Percentiles rank a stretch among this genome's conserved stretches.
phyloP scores from a whole-genome alignment of 2,329 filamentous ascomycete genomes.

The Talaromyces pinophilus region DNA sequence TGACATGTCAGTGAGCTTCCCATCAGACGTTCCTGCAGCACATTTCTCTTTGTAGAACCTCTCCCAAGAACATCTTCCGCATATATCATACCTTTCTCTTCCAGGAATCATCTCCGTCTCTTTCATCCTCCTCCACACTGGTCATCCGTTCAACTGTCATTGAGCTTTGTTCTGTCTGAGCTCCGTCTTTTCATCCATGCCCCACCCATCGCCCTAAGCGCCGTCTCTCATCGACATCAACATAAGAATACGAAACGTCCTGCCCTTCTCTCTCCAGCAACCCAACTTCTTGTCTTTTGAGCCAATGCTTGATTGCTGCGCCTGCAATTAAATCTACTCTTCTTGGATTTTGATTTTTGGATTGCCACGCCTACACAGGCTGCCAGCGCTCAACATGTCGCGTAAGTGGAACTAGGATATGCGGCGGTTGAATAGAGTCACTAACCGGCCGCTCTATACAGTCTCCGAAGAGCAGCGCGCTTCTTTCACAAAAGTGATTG shows the following conservation, averaged over 20 bases:
- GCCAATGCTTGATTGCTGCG: not conserved
- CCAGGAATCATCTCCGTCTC: not conserved
- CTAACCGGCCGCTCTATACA: slow-evolving; percentile 30
- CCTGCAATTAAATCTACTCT: not conserved
- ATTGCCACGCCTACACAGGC: not conserved
- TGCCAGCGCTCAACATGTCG: slow-evolving; percentile 37
- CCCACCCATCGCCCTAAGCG: slow-evolving; percentile 42
- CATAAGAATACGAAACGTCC: slow-evolving; percentile 1
- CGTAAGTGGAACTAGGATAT: slow-evolving; percentile 32
- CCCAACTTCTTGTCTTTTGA: not conserved
- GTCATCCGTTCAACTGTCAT: not conserved
- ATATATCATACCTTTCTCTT: not conserved
- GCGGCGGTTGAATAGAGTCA: not conserved
- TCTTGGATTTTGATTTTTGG: not conserved
- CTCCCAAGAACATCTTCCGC: not conserved
- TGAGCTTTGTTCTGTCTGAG: slow-evolving; percentile 10
- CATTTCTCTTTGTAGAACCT: not conserved
- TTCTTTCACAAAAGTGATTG: slow-evolving; percentile 61
- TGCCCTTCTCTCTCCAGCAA: not conserved
- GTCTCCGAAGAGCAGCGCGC: slow-evolving; percentile 53
- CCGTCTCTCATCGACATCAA: slow-evolving; percentile 27
- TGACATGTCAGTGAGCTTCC: slow-evolving; percentile 12
- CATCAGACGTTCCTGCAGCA: slow-evolving; percentile 14
- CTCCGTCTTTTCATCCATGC: slow-evolving; percentile 29
- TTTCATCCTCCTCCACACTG: not conserved